Evolutionary conservation across 352 stramenopile genomes (phyloP).

Genomic region (Pythium scleroteichum): DNA sequence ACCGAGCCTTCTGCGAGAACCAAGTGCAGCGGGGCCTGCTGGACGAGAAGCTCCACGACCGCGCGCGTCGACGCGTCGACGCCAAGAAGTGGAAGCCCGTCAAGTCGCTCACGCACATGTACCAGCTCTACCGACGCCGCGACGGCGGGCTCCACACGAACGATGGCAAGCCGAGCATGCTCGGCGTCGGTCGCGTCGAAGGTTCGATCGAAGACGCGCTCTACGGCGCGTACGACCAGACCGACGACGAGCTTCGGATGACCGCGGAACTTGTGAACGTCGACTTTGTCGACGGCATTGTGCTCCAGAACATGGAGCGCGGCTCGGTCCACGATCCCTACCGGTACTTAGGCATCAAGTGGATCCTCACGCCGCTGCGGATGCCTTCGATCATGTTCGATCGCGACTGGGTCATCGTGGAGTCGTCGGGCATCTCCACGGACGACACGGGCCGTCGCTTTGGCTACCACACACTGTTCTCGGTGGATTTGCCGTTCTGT

Average conservation of each 20-base stretch:
- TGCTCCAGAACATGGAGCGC: constrained; percentile 46
- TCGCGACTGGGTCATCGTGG: constrained; percentile 41
- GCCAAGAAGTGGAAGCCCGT: constrained; percentile 36
- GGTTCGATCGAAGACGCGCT: constrained; percentile 55
- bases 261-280: constrained; percentile 35
- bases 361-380: constrained; percentile 33
- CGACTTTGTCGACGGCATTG: constrained; percentile 30
- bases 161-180: constrained; percentile 36
- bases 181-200: constrained; percentile 42
- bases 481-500: constrained; percentile 44
- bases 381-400: constrained; percentile 27
- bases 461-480: constrained; percentile 50
- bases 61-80: constrained; percentile 20
- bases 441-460: constrained; percentile 34
- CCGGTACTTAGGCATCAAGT: constrained; percentile 60
- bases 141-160: constrained; percentile 27
- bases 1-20: constrained; percentile 24
- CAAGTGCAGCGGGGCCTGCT: constrained; percentile 29
- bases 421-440: constrained; percentile 49
- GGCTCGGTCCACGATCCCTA: constrained; percentile 42
- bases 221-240: constrained; percentile 52
- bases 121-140: constrained; percentile 44
- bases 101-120: constrained; percentile 10
- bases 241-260: constrained; percentile 47
- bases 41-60: constrained; percentile 26